Conservation (phyloP, 2,329 filamentous ascomycete species). For the Neurospora sp. region DNA sequence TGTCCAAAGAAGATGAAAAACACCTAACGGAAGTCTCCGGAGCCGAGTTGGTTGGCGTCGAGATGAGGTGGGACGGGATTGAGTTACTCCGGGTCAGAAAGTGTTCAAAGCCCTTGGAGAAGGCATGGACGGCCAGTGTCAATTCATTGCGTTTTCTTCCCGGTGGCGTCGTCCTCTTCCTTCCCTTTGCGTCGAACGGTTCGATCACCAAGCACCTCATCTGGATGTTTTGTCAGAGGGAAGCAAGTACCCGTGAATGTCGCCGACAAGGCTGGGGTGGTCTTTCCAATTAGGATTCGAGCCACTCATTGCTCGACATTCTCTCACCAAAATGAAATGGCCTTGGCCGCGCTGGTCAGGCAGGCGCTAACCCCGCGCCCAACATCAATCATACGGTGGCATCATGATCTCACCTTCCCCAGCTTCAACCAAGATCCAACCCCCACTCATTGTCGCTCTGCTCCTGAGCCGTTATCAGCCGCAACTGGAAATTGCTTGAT, state of each 20-base stretch:
- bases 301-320: background rate
- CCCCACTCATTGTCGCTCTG: background rate
- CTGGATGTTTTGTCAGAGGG: background rate
- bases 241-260: background rate
- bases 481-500: background rate
- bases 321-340: background rate
- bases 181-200: background rate
- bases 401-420: background rate
- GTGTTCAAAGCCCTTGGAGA: background rate
- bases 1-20: background rate
- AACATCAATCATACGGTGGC: background rate
- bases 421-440: background rate
- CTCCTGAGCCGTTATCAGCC: background rate
- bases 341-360: background rate
- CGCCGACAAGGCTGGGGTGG: background rate
- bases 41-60: background rate
- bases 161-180: background rate
- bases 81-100: background rate
- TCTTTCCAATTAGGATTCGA: background rate
- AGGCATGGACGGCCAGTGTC: background rate
- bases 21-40: background rate
- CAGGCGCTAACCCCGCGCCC: background rate
- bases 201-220: background rate
- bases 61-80: background rate
- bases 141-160: background rate